These are phyloP conservation scores for Arthrocladium fulminans DNA, from an alignment of 2,329 filamentous ascomycete species.

Conservation along the genomic window DNA sequence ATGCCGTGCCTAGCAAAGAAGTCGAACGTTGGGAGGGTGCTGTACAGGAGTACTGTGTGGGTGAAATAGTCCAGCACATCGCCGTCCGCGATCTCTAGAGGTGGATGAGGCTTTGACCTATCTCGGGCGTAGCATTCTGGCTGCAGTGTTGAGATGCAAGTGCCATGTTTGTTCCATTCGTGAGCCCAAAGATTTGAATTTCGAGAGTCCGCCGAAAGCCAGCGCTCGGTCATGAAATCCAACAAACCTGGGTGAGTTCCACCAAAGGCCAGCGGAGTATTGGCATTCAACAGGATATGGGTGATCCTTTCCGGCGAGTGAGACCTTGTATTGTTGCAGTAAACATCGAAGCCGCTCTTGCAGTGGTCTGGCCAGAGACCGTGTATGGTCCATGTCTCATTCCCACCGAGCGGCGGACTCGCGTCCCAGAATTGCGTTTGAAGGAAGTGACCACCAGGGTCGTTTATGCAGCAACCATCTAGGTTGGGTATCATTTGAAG, in stretches of 20 bases:
- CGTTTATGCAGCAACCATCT: constrained; percentile 66
- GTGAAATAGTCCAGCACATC: constrained; percentile 64
- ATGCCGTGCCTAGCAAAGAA: constrained; percentile 55
- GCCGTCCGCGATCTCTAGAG: neutral
- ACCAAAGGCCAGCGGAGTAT: neutral
- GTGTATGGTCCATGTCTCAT: constrained; percentile 65
- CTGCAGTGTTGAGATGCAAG: constrained; percentile 56
- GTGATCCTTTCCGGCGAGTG: constrained; percentile 55
- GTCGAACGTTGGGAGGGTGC: constrained; percentile 56
- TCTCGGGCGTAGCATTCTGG: constrained; percentile 54
- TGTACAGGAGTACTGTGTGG: constrained; percentile 56
- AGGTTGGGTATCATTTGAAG: constrained; percentile 13
- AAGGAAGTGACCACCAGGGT: constrained; percentile 61
- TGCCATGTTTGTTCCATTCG: constrained; percentile 68
- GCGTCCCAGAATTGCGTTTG: constrained; percentile 74
- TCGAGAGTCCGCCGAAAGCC: constrained; percentile 59
- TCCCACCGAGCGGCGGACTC: constrained; percentile 54
- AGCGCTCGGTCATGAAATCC: constrained; percentile 60
- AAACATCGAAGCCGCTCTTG: constrained; percentile 59
- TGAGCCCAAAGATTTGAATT: constrained; percentile 63
- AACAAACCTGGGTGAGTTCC: constrained; percentile 42
- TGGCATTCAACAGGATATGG: constrained; percentile 26
- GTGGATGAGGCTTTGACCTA: constrained; percentile 33
- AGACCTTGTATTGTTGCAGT: constrained; percentile 51
- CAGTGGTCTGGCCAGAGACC: constrained; percentile 63